Evolutionary conservation across 805 yeast species (phyloP), one percentile per base, ranked within the genome.

Genomic region (Wickerhamiella hasegawae): DNA sequence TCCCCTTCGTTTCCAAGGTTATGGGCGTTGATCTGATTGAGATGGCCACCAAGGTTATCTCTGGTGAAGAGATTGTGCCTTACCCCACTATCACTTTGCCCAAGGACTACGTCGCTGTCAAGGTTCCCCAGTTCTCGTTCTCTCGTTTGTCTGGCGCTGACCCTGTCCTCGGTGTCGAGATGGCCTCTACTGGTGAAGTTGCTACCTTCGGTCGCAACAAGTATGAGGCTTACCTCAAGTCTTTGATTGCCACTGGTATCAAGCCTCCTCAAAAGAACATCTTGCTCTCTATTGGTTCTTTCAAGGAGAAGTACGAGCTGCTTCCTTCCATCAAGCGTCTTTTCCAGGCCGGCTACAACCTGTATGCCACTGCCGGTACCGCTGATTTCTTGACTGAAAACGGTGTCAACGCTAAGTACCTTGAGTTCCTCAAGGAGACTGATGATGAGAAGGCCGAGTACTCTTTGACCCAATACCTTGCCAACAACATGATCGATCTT

Each of bases 181-280:
- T 87, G 97, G 95, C 97, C 15, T 87, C 96, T 21, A 87, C 97
- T 42, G 97, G 97, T 69, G 97, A 84, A 60, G 96, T 85, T 53
- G 99, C 99, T 33, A 73, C 92, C 44, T 87, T 90, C 55, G 99
- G 98, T 52, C 83, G 70, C 53, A 77, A 85, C 67, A 87, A 87
- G 62, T 85, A 84, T 54, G 98, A 92, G 65, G 98, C 98, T 17
- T 90, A 90, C 65, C 62, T 90, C 62, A 92, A 90, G 64, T 79
- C 96, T 21, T 68, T 90, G 59, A 68, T 90, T 40, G 83, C 99
- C 11, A 84, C 96, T 37, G 98, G 98, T 15, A 84, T 90, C 74
- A 76, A 74, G 53, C 63, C 87, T 44, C 98, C 98, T 50, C 81
- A 81, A 73, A 85, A 84, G 67, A 90, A 90, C 64, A 80, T 90